Percentiles rank a stretch among this genome's conserved stretches.
Evolutionary conservation across 805 yeast species (phyloP).

Genomic region (Cyberlindnera subsufficiens): DNA sequence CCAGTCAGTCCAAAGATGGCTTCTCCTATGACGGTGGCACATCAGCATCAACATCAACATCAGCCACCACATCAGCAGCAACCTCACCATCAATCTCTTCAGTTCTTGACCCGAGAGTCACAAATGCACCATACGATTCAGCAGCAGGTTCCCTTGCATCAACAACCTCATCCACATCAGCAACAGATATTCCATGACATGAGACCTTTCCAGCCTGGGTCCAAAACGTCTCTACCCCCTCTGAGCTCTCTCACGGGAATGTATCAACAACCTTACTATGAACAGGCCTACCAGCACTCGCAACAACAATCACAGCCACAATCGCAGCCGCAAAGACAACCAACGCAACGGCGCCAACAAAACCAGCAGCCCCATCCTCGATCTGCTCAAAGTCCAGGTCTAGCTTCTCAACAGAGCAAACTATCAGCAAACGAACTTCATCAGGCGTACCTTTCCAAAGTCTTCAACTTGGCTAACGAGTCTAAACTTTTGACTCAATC

Average conservation of each 20-base stretch:
- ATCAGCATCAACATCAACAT: not conserved
- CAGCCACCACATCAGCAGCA: conserved; percentile 1
- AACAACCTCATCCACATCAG: not conserved
- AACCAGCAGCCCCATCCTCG: not conserved
- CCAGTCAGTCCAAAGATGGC: too few species aligned
- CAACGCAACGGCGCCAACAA: not conserved
- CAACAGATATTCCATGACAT: not conserved
- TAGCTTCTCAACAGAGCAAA: not conserved
- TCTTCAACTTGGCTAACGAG: conserved; percentile 1
- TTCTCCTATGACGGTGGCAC: not conserved
- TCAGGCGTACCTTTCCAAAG: conserved; percentile 5
- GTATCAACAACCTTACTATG: not conserved
- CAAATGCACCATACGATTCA: not conserved
- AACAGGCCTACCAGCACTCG: conserved; percentile 1
- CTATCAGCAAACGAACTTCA: conserved; percentile 4
- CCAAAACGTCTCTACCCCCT: conserved; percentile 1
- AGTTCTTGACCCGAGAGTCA: too few species aligned
- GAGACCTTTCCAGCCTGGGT: not conserved
- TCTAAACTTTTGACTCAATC: conserved; percentile 1
- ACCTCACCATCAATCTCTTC: not conserved
- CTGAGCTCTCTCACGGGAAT: conserved; percentile 4
- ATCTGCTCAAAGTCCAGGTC: not conserved
- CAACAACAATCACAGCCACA: conserved; percentile 2
- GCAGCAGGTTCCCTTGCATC: not conserved
- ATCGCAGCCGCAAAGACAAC: not conserved